A percentile compares a stretch with the other conserved stretches of the same genome.
Evolutionary conservation across 768 basidiomycete genomes (phyloP).

Genomic region (Rhodocollybia butyracea): DNA sequence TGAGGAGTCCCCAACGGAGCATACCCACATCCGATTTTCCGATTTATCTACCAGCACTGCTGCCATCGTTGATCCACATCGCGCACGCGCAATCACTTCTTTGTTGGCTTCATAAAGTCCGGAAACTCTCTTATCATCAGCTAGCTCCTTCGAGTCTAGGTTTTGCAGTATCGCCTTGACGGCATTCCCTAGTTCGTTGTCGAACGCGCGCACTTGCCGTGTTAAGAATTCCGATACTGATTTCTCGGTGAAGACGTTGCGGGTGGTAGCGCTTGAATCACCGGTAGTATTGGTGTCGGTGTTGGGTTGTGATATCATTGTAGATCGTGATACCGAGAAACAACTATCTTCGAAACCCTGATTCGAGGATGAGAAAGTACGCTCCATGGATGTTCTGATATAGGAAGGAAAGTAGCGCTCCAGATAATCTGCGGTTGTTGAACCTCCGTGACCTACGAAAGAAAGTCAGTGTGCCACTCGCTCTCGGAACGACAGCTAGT

Average conservation of each 20-base stretch:
- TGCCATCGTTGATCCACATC: slow-evolving; percentile 1
- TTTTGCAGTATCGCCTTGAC: not conserved
- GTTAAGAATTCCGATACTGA: not conserved
- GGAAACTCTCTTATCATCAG: not conserved
- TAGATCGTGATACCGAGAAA: too few species aligned
- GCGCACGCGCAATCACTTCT: not conserved
- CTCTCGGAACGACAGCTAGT: not conserved
- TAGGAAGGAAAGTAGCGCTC: not conserved
- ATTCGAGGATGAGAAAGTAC: not conserved
- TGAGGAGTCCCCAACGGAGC: slow-evolving; percentile 1
- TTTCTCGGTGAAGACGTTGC: not conserved
- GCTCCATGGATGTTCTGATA: slow-evolving; percentile 1
- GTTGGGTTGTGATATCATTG: too few species aligned
- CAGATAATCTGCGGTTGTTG: not conserved
- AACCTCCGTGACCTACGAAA: not conserved
- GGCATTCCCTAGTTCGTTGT: not conserved
- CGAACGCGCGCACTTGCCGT: not conserved
- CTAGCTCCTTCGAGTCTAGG: not conserved
- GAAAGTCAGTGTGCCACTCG: not conserved
- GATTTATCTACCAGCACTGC: not conserved
- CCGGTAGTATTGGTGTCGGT: not conserved
- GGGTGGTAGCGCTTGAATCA: not conserved
- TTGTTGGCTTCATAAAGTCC: not conserved
- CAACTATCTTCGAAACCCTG: too few species aligned
- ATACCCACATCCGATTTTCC: not conserved